Base-by-base conservation (phyloP, 2,329 filamentous ascomycete genomes). In the Microdochium trichocladiopsis region DNA sequence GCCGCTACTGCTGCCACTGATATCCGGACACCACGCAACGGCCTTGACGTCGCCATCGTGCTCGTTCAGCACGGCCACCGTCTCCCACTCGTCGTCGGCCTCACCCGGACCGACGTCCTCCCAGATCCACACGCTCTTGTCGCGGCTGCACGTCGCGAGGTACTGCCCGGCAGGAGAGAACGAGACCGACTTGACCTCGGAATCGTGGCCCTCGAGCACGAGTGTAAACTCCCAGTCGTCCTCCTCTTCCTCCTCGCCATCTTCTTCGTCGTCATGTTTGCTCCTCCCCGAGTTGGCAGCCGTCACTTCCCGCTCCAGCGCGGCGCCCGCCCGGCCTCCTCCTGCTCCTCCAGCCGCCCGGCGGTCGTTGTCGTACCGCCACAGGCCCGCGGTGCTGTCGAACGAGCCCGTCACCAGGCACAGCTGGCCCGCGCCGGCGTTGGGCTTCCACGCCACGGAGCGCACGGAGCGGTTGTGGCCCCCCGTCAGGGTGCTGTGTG, bases 41-140 rank as follows among this genome's bases (percentile, higher is more conserved):
- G 85, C 90, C 69, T 99, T 99, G 59, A 99, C 92, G 70, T 99
- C 94, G 22, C 89, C 92, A 48, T 92, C 88, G 67, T 99, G 94
- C 71, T 97, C 94, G 69, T 89, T 90, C 63, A 97, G 78, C 51
- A 97, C 93, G 0, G 93, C 94, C 16, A 97, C 85, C 2, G 94
- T 97, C 77, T 99, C 94, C 75, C 92, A 97, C 66, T 97, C 94
- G 67, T 96, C 93, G 52, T 95, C 92, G 16, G 86, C 88, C 59
- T 88, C 86, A 52, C 74, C 72, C 9, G 72, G 71, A 37, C 82
- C 81, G 51, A 96, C 81, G 67, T 97, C 94, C 70, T 99, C 94
- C 94, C 94, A 99, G 61, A 99, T 90, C 94, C 94, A 99, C 18
- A 97, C 90, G 16, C 83, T 88, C 73, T 97, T 97, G 68, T 99